Evolutionary conservation across 768 basidiomycete genomes (phyloP).

Genomic region (Calocybe gangraenosa): DNA sequence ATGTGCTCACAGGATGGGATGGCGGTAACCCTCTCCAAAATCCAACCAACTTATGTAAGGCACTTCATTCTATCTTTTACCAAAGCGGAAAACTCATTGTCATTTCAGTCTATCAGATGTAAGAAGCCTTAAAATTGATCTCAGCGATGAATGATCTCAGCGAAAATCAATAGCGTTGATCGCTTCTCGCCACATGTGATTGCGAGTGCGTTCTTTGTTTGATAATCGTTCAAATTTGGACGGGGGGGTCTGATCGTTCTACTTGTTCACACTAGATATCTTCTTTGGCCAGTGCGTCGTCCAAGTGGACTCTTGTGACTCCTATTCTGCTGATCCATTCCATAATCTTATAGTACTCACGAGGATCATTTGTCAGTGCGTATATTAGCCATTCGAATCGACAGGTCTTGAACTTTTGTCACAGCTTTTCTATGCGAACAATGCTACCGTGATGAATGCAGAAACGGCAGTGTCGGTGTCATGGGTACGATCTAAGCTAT

Average conservation of each 20-base stretch:
- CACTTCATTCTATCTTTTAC: neutral
- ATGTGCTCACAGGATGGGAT: conserved; percentile 66
- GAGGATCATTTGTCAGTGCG: conserved; percentile 66
- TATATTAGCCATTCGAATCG: conserved; percentile 2
- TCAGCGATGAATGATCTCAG: neutral
- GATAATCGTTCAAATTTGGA: no score
- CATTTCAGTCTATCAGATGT: conserved; percentile 36
- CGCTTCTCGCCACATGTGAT: conserved; percentile 79
- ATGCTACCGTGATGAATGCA: conserved; percentile 55
- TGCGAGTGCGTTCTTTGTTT: conserved; percentile 46
- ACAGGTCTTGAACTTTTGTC: neutral
- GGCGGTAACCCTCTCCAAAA: conserved; percentile 59
- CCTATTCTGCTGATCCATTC: neutral
- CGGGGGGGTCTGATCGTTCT: neutral
- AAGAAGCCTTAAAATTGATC: conserved; percentile 11
- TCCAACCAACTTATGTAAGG: conserved; percentile 68
- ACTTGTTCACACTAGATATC: conserved; percentile 41
- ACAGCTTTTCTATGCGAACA: conserved; percentile 71
- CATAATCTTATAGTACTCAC: conserved; percentile 38
- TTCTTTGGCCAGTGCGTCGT: conserved; percentile 61
- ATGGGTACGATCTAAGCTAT: conserved; percentile 30
- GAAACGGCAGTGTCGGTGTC: conserved; percentile 50
- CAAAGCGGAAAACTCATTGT: neutral
- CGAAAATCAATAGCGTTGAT: conserved; percentile 46
- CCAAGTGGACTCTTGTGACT: neutral